phyloP scores from a whole-genome alignment of 2,329 filamentous ascomycete genomes.

The Orbilia quercus region DNA sequence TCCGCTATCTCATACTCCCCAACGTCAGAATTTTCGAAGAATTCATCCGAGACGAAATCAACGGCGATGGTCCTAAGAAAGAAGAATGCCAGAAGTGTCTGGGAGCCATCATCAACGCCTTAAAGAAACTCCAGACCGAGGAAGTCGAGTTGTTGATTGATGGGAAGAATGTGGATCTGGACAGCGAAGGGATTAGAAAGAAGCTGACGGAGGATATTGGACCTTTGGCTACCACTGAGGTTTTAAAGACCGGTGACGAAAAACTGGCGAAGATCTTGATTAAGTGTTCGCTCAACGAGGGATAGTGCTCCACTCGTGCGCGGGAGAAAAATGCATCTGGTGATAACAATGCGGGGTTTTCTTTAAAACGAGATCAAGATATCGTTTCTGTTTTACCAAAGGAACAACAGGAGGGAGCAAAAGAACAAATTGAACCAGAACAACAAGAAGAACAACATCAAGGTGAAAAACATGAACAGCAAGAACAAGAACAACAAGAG shows the following conservation, averaged over 20 bases:
- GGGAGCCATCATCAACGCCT: conserved; percentile 68
- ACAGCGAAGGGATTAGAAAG: conserved; percentile 33
- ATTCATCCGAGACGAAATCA: conserved; percentile 69
- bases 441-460: background rate
- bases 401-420: background rate
- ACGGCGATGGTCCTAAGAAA: conserved; percentile 68
- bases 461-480: background rate
- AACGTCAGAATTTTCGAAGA: conserved; percentile 74
- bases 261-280: conserved; percentile 46
- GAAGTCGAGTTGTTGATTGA: conserved; percentile 52
- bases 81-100: conserved; percentile 73
- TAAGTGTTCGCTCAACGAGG: conserved; percentile 33
- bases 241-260: conserved; percentile 43
- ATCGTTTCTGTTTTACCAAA: background rate
- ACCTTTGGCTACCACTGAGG: conserved; percentile 22
- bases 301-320: background rate
- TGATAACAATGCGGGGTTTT: conserved; percentile 3
- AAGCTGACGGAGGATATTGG: conserved; percentile 42
- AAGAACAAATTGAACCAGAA: background rate
- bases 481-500: background rate
- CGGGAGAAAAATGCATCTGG: background rate
- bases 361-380: background rate
- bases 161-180: conserved; percentile 36
- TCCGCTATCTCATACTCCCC: conserved; percentile 74
- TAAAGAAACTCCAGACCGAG: conserved; percentile 69